Evolutionary conservation across 805 yeast genomes (phyloP), one percentile per base, ranked within the genome.

Genomic region (Ogataea pini): DNA sequence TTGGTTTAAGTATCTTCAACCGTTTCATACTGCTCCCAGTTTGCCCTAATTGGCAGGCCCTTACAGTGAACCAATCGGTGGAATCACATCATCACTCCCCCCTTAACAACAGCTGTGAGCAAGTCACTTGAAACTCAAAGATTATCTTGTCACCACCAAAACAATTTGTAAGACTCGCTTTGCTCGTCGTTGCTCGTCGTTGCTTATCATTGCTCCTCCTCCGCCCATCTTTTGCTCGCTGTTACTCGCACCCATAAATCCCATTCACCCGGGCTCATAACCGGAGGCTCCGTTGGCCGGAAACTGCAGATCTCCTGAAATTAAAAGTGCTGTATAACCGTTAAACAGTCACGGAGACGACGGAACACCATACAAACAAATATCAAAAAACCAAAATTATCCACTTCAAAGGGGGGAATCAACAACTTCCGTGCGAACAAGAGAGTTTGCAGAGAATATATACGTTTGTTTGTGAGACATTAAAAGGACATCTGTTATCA

Each of bases 241-340:
- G n/a, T n/a, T n/a, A n/a, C n/a, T n/a, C n/a, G n/a, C 13, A n/a
- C 33, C 16, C 36, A 14, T 32, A 31, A 31, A 12, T 34, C 17
- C 19, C 16, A 14, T 14, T 36, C n/a, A 19, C 28, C 29, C 44
- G 44, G 2, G 37, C 37, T 20, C 46, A 25, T 34, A 33, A 34
- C 46, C 44, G 18, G 27, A 31, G 44, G 44, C 36, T 39, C 42
- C 31, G 42, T 33, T 17, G 42, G 42, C 33, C 42, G 42, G 42
- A 39, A 39, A 39, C 42, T 39, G 42, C 42, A 39, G 33, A 39
- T 39, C 42, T 28, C 42, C 33, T 39, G 42, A 39, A 39, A 39
- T 39, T 39, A 27, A 39, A 22, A 25, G 24, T 39, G 33, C 42
- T 27, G 42, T 39, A 39, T 28, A 39, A 27, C 42, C 34, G 25